Conservation (phyloP, 139 green algal genomes). For the Tetraselmis striata region DNA sequence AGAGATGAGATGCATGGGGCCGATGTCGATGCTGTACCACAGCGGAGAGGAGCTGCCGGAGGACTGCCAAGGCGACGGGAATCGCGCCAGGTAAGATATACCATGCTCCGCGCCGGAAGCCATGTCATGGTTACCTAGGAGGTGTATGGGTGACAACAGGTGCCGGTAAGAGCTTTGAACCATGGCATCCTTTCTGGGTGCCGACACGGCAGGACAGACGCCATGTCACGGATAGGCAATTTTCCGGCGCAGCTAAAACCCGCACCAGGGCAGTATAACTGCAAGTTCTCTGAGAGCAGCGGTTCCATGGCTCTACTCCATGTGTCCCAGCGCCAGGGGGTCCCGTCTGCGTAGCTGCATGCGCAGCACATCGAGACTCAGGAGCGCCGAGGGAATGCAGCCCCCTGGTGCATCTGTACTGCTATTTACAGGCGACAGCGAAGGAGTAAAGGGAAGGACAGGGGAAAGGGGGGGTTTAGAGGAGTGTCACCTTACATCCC, state of each 20-base stretch:
- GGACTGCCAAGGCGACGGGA: not conserved
- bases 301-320: not conserved
- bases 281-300: not conserved
- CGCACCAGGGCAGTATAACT: not conserved
- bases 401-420: too few relatives aligned
- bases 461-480: too few relatives aligned
- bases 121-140: not conserved
- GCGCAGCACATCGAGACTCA: too few relatives aligned
- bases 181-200: too few relatives aligned
- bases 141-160: not conserved
- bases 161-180: too few relatives aligned
- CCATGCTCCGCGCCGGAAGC: not conserved
- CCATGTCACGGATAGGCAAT: too few relatives aligned
- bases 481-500: not conserved
- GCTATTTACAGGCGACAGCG: too few relatives aligned
- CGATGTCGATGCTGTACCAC: conserved; percentile 19
- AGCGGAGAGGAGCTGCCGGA: conserved; percentile 6
- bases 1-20: conserved; percentile 18
- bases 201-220: too few relatives aligned
- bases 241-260: too few relatives aligned
- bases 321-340: not conserved
- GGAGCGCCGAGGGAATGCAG: too few relatives aligned
- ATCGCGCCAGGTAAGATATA: not conserved
- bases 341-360: not conserved
- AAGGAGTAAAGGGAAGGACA: too few relatives aligned